These are phyloP conservation scores for Stipa capillata DNA, from an alignment of 176 grass and related monocot species.

Conservation along the genomic window DNA sequence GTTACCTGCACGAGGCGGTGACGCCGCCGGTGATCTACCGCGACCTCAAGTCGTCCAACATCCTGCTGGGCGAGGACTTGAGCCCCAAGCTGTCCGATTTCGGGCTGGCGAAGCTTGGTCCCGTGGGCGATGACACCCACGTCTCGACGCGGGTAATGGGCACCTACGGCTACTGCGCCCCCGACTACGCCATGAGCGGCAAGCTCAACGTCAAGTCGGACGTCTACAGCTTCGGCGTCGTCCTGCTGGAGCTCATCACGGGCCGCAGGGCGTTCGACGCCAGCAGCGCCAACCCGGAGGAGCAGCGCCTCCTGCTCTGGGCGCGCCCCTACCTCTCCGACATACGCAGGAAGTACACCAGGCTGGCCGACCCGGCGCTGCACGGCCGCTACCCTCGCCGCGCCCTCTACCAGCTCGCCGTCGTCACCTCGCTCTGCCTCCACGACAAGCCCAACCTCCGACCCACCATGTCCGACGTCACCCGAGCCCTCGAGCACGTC, in stretches of 20 bases:
- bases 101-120: constrained; percentile 45
- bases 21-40: constrained; percentile 56
- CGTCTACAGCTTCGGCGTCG: too few relatives aligned
- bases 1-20: constrained; percentile 48
- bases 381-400: constrained; percentile 35
- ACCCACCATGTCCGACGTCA: constrained; percentile 46
- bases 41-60: constrained; percentile 57
- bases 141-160: constrained; percentile 48
- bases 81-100: constrained; percentile 46
- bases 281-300: neutral
- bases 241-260: constrained; percentile 51
- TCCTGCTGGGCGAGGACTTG: constrained; percentile 32
- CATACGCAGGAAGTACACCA: constrained; percentile 17
- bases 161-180: constrained; percentile 51
- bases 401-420: constrained; percentile 36
- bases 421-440: constrained; percentile 44
- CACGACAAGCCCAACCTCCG: constrained; percentile 44
- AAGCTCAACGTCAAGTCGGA: constrained; percentile 53
- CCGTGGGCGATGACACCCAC: constrained; percentile 42
- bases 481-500: constrained; percentile 41
- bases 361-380: constrained; percentile 46
- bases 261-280: constrained; percentile 48
- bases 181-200: constrained; percentile 45
- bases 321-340: constrained; percentile 38
- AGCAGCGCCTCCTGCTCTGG: constrained; percentile 47